Percentiles rank a stretch among this genome's conserved stretches.
These are phyloP conservation scores for Aspergillus ellipticus DNA, from an alignment of 495 filamentous ascomycete genomes.

Conservation along the genomic window DNA sequence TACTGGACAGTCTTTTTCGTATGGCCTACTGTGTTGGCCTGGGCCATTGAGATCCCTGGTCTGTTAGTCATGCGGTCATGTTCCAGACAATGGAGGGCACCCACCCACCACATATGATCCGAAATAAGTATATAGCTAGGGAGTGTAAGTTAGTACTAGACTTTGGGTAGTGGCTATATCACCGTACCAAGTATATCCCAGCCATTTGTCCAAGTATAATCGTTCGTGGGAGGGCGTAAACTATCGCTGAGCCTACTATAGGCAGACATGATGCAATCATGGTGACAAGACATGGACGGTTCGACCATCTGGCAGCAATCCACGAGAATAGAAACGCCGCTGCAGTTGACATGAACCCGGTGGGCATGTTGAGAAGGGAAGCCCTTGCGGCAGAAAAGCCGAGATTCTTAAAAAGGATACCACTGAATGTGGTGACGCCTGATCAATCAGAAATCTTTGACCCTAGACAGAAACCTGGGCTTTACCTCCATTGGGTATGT, in stretches of 20 bases:
- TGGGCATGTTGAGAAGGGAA: conserved; percentile 32
- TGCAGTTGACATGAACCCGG: conserved; percentile 26
- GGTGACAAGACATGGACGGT: conserved; percentile 33
- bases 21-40: conserved; percentile 38
- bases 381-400: conserved; percentile 31
- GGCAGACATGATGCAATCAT: conserved; percentile 28
- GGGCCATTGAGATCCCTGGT: conserved; percentile 27
- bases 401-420: conserved; percentile 34
- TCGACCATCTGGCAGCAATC: conserved; percentile 30
- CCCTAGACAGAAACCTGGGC: not conserved
- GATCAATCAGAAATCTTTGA: not conserved
- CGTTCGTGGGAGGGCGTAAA: conserved; percentile 31
- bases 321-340: conserved; percentile 33
- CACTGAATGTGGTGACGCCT: not conserved
- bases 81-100: no score
- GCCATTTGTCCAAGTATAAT: conserved; percentile 33
- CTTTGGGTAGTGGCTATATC: not conserved
- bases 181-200: conserved; percentile 32
- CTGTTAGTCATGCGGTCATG: no score
- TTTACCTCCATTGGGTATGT: conserved; percentile 32
- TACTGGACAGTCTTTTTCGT: conserved; percentile 30
- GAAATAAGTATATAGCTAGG: conserved; percentile 33
- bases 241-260: conserved; percentile 31
- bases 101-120: conserved; percentile 33
- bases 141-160: not conserved